phyloP scores from a whole-genome alignment of 2,329 filamentous ascomycete genomes.

The Phialophora expanda region DNA sequence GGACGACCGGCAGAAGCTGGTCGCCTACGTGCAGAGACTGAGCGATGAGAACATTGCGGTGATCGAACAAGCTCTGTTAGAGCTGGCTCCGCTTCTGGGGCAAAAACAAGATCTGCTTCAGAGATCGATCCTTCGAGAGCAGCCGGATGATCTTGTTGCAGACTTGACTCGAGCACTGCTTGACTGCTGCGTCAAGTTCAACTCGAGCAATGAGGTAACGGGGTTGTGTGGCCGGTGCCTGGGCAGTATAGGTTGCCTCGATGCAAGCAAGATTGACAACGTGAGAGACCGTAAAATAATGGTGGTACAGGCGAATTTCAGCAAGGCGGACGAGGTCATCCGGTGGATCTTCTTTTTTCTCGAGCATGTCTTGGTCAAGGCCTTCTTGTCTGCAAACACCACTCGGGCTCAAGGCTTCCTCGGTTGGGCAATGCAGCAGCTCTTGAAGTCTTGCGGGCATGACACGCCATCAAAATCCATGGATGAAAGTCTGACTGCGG shows the following conservation, averaged over 20 bases:
- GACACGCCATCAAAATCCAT: constrained; percentile 51
- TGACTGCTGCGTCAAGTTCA: constrained; percentile 83
- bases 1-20: constrained; percentile 69
- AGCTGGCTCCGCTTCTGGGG: constrained; percentile 75
- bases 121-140: constrained; percentile 78
- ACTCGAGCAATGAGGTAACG: constrained; percentile 69
- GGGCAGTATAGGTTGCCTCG: constrained; percentile 87
- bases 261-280: constrained; percentile 85
- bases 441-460: constrained; percentile 75
- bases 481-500: constrained; percentile 24
- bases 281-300: constrained; percentile 80
- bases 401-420: constrained; percentile 87
- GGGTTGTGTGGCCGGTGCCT: constrained; percentile 79
- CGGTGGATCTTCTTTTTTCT: constrained; percentile 86
- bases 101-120: constrained; percentile 78
- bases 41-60: constrained; percentile 85
- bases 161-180: constrained; percentile 77
- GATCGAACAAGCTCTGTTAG: constrained; percentile 77
- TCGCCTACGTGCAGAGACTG: constrained; percentile 74
- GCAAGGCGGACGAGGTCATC: constrained; percentile 74
- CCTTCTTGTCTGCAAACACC: constrained; percentile 89
- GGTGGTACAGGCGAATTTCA: constrained; percentile 85
- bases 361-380: constrained; percentile 84
- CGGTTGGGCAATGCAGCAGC: constrained; percentile 91
- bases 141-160: constrained; percentile 75